A percentile compares a stretch with the other conserved stretches of the same genome.
phyloP scores from a whole-genome alignment of 2,329 filamentous ascomycete genomes.

The Daldinia sp. region DNA sequence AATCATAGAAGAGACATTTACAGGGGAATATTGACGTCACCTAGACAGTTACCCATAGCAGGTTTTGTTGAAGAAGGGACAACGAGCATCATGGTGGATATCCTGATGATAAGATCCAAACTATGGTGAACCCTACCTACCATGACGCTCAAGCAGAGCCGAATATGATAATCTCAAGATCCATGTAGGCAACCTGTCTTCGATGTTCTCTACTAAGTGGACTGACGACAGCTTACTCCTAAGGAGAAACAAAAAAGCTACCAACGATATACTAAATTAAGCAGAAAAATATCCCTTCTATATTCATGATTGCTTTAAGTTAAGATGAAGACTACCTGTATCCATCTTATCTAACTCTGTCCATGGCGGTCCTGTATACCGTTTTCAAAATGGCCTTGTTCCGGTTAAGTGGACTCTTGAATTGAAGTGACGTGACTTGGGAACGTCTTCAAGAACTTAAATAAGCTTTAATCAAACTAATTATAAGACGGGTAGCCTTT shows the following conservation, averaged over 20 bases:
- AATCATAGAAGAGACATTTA: background rate
- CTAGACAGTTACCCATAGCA: background rate
- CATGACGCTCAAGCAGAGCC: no score
- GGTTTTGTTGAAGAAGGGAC: background rate
- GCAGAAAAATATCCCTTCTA: background rate
- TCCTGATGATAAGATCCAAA: no score
- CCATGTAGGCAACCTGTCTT: no score
- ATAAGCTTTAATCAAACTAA: conserved; percentile 14
- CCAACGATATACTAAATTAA: background rate
- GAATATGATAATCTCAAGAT: no score
- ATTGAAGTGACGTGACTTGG: background rate
- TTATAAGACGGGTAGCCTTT: conserved; percentile 13
- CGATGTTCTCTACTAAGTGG: no score
- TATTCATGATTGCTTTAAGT: background rate
- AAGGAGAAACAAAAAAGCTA: no score
- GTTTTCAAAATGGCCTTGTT: background rate
- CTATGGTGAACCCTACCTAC: no score
- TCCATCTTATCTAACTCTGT: background rate
- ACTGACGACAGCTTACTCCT: no score
- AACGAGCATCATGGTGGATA: no score
- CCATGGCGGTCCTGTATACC: background rate
- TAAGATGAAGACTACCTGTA: background rate
- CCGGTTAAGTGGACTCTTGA: background rate
- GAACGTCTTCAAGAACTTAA: conserved; percentile 2
- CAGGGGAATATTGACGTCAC: background rate